Evolutionary conservation across 495 filamentous ascomycete genomes (phyloP).

Genomic region (Glonium stellatum): DNA sequence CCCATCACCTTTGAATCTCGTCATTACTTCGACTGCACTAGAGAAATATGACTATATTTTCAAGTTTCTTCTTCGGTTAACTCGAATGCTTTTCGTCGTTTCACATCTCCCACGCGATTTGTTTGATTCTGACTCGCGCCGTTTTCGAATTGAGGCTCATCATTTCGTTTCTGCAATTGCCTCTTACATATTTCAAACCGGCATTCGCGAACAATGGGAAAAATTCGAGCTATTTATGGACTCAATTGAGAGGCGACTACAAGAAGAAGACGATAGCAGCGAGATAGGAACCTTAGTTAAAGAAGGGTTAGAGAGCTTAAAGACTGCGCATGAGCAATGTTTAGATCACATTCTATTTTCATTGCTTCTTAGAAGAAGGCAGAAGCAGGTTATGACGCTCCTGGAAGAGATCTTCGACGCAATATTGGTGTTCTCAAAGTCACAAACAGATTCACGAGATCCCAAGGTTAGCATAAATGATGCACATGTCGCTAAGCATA

Average conservation of each 20-base stretch:
- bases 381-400: slow-evolving; percentile 61
- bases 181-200: slow-evolving; percentile 70
- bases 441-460: slow-evolving; percentile 32
- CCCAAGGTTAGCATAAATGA: neutral
- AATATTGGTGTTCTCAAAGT: slow-evolving; percentile 60
- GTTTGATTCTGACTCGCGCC: slow-evolving; percentile 38
- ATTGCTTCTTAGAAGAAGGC: slow-evolving; percentile 61
- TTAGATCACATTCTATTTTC: slow-evolving; percentile 73
- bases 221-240: slow-evolving; percentile 59
- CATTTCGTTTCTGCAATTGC: slow-evolving; percentile 65
- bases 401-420: slow-evolving; percentile 70
- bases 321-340: slow-evolving; percentile 65
- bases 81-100: slow-evolving; percentile 74
- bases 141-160: slow-evolving; percentile 68
- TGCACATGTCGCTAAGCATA: slow-evolving; percentile 36
- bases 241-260: slow-evolving; percentile 50
- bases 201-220: slow-evolving; percentile 63
- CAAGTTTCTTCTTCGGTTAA: slow-evolving; percentile 64
- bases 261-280: slow-evolving; percentile 31
- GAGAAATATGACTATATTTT: slow-evolving; percentile 80
- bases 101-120: slow-evolving; percentile 53
- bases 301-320: slow-evolving; percentile 56
- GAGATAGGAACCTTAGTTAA: slow-evolving; percentile 40
- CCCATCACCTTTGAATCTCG: slow-evolving; percentile 59
- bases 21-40: slow-evolving; percentile 63